phyloP scores from a whole-genome alignment of 768 basidiomycete species.

The Kwoniella dejecticola region DNA sequence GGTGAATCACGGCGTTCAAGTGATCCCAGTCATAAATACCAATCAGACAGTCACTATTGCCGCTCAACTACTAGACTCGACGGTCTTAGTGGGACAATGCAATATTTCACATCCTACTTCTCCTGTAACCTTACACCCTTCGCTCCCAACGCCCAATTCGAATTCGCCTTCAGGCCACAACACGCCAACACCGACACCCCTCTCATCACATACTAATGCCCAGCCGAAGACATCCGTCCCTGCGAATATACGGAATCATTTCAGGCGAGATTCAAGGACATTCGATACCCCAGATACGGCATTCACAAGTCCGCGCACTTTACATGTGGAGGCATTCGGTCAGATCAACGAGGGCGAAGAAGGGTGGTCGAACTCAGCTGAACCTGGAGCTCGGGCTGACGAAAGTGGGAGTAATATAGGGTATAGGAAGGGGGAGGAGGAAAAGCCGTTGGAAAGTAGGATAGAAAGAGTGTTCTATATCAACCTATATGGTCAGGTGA shows the following conservation, averaged over 20 bases:
- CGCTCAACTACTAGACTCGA: conserved; percentile 77
- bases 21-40: conserved; percentile 87
- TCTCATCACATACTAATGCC: too few species aligned
- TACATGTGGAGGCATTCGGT: conserved; percentile 2
- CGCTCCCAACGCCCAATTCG: neutral
- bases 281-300: conserved; percentile 39
- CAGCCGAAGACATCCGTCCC: conserved; percentile 3
- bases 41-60: conserved; percentile 93
- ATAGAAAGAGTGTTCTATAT: conserved; percentile 69
- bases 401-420: conserved; percentile 36
- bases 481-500: conserved; percentile 75
- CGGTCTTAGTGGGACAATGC: conserved; percentile 83
- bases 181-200: conserved; percentile 23
- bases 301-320: neutral
- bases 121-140: neutral
- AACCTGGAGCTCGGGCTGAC: neutral
- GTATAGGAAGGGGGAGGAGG: conserved; percentile 50
- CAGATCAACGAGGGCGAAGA: conserved; percentile 12
- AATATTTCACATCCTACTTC: conserved; percentile 81
- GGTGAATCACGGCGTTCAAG: conserved; percentile 71
- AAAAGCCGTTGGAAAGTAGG: conserved; percentile 42
- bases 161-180: conserved; percentile 9
- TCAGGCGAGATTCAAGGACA: conserved; percentile 46
- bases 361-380: conserved; percentile 7
- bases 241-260: conserved; percentile 13